These are phyloP conservation scores for Stereum hirsutum DNA, from an alignment of 1,284 basidiomycete species.

Conservation along the genomic window DNA sequence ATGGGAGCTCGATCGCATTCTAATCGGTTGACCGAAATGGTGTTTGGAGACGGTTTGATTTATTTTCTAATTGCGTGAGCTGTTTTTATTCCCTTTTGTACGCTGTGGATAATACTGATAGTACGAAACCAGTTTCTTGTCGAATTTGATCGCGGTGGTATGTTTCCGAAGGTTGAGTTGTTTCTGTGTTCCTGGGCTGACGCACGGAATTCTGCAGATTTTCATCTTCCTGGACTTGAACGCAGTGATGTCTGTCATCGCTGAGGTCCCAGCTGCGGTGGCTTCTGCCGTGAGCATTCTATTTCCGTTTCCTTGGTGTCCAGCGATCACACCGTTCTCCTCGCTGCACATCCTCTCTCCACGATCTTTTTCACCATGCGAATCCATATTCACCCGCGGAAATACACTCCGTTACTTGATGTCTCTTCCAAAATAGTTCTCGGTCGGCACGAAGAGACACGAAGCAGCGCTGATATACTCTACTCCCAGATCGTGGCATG, in stretches of 20 bases:
- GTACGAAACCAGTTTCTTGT: slow-evolving; percentile 37
- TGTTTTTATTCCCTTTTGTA: slow-evolving; percentile 9
- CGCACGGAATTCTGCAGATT: too few species aligned
- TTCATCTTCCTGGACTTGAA: slow-evolving; percentile 69
- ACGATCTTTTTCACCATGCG: too few species aligned
- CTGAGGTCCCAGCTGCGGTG: slow-evolving; percentile 64
- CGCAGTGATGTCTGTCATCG: slow-evolving; percentile 67
- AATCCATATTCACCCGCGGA: too few species aligned
- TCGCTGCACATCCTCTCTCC: too few species aligned
- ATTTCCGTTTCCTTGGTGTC: not conserved
- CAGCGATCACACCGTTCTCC: too few species aligned
- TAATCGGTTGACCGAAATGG: slow-evolving; percentile 46
- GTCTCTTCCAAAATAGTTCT: too few species aligned
- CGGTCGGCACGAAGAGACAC: too few species aligned
- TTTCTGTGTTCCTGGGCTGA: too few species aligned
- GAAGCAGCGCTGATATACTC: not conserved
- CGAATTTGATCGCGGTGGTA: slow-evolving; percentile 64
- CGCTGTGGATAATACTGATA: not conserved
- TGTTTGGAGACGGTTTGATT: slow-evolving; percentile 62
- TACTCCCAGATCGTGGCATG: slow-evolving; percentile 54
- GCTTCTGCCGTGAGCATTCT: slow-evolving; percentile 43
- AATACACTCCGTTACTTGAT: too few species aligned
- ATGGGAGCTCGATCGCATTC: slow-evolving; percentile 22
- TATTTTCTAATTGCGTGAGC: slow-evolving; percentile 69
- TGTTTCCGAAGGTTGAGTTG: too few species aligned